Conservation (phyloP, 2,329 filamentous ascomycete genomes). For the Tolypocladium endophyticum region DNA sequence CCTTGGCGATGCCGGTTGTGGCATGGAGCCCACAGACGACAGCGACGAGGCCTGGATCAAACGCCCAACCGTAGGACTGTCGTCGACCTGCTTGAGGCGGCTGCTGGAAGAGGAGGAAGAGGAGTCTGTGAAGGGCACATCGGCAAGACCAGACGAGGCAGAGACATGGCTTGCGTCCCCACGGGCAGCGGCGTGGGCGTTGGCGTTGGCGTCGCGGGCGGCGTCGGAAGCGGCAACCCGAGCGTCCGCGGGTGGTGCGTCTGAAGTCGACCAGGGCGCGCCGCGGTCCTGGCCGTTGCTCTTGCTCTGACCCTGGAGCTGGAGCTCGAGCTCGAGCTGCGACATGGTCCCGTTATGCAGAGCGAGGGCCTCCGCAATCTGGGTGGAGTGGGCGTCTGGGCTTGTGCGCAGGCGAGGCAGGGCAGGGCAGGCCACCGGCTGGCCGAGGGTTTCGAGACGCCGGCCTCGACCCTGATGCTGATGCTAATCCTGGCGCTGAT, state of each 20-base stretch:
- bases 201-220: not conserved
- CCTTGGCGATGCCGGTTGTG: slow-evolving; percentile 13
- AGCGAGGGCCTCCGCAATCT: slow-evolving; percentile 4
- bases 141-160: not conserved
- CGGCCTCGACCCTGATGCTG: slow-evolving; percentile 10
- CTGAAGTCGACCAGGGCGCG: not conserved
- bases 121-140: slow-evolving; percentile 3
- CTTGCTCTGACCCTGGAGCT: slow-evolving; percentile 1
- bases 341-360: slow-evolving; percentile 32
- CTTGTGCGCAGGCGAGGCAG: not conserved
- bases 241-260: not conserved
- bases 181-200: not conserved
- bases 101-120: slow-evolving; percentile 10
- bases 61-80: slow-evolving; percentile 36
- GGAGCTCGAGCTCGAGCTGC: slow-evolving; percentile 33
- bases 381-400: not conserved
- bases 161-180: not conserved
- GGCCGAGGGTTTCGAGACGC: slow-evolving; percentile 24
- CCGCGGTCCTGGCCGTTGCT: not conserved
- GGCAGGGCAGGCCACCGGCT: not conserved
- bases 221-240: not conserved
- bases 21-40: slow-evolving; percentile 10
- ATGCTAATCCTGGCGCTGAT: slow-evolving; percentile 26
- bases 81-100: slow-evolving; percentile 18
- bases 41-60: slow-evolving; percentile 12